Conservation (phyloP, 208 protist genomes). For the Trypanosoma vivax region DNA sequence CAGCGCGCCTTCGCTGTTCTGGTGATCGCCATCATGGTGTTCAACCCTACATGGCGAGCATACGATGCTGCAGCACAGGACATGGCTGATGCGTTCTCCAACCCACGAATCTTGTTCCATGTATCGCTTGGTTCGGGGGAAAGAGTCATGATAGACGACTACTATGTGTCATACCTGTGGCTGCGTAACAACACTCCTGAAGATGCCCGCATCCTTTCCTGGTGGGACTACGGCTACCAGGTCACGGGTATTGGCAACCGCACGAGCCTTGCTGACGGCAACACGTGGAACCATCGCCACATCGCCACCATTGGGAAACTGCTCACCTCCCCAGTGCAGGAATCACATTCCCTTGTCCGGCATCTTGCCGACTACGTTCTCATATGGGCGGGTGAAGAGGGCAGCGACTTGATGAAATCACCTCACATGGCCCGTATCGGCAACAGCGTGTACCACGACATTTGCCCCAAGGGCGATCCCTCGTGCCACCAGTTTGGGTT, state of each 20-base stretch:
- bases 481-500: constrained; percentile 48
- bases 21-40: constrained; percentile 1
- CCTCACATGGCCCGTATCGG: constrained; percentile 52
- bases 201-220: constrained; percentile 93
- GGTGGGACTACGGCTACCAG: constrained; percentile 99
- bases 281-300: constrained; percentile 99
- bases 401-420: constrained; percentile 56
- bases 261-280: constrained; percentile 96
- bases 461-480: constrained; percentile 60
- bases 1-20: background rate
- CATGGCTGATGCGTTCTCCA: background rate
- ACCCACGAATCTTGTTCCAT: background rate
- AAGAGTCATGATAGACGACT: constrained; percentile 93
- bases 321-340: constrained; percentile 76
- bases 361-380: constrained; percentile 97
- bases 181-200: constrained; percentile 90
- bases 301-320: constrained; percentile 95
- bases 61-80: background rate
- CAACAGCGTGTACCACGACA: constrained; percentile 72
- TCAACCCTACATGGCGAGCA: background rate
- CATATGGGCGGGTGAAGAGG: constrained; percentile 40
- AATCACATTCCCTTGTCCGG: constrained; percentile 88
- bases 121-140: constrained; percentile 20
- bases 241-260: constrained; percentile 95
- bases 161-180: constrained; percentile 96